phyloP scores from a whole-genome alignment of 352 stramenopile species.

The Phytophthora rubi region DNA sequence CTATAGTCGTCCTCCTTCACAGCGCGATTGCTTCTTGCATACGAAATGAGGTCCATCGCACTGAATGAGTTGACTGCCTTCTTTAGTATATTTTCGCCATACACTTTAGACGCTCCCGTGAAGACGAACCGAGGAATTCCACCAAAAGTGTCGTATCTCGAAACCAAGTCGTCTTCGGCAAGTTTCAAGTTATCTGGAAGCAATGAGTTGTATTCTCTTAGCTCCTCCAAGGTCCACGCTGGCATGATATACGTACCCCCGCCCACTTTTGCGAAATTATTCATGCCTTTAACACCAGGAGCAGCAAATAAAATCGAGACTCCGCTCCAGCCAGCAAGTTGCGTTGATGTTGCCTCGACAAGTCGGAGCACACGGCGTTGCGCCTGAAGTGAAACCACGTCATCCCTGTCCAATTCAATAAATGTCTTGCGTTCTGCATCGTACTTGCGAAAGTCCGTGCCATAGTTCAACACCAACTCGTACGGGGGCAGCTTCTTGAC shows the following conservation, averaged over 20 bases:
- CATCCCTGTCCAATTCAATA: neutral
- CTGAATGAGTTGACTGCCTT: neutral
- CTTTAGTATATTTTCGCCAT: neutral
- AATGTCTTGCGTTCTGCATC: neutral
- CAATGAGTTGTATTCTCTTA: constrained; percentile 6
- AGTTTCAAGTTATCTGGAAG: neutral
- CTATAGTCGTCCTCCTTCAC: neutral
- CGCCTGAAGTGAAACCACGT: neutral
- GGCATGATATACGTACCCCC: neutral
- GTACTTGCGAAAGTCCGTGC: constrained; percentile 4
- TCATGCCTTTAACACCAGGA: neutral
- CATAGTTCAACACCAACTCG: constrained; percentile 26
- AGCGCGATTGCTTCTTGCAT: neutral
- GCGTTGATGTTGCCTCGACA: constrained; percentile 18
- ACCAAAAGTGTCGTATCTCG: constrained; percentile 67
- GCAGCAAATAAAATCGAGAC: constrained; percentile 25
- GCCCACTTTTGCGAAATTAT: constrained; percentile 10
- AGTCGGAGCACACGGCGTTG: constrained; percentile 26
- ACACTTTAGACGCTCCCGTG: neutral
- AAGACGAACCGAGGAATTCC: constrained; percentile 30
- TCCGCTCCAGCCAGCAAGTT: constrained; percentile 13
- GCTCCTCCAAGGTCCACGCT: constrained; percentile 8
- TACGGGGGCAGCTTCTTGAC: constrained; percentile 12
- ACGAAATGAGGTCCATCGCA: constrained; percentile 4
- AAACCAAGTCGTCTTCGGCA: constrained; percentile 44